Evolutionary conservation across 768 basidiomycete genomes (phyloP), one percentile per base, ranked within the genome.

Genomic region (Candolleomyces eurysporus): DNA sequence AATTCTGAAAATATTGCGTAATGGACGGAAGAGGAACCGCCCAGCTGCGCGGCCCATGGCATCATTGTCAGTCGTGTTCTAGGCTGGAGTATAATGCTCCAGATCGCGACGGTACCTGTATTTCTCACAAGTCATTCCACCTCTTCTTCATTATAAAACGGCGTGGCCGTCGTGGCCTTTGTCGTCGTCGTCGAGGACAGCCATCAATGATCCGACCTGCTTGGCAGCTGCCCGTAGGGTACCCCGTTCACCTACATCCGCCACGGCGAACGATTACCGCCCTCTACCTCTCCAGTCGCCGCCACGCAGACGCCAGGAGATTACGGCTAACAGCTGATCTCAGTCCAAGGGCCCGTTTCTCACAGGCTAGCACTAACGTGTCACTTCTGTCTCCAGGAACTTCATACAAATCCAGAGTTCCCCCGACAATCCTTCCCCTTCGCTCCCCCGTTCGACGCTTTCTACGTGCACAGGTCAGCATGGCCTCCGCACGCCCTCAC

Each of bases 331-430:
- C 52, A 21, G 39, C 22, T 52, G 51, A 52, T 52, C 30, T 54
- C 52, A 17, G 17, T 39, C 16, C 48, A 48, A 50, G 59, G 59
- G 40, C 11, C 52, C 52, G 26, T 51, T 60, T 60, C 59, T 60
- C 52, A 54, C 52, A 54, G 17, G 16, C 52, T n/a, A 62, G 32
- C 52, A 56, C 57, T 50, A 45, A 61, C 60, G 60, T 61, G 60
- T 55, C 60, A 61, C 53, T 61, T 61, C 16, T 22, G 50, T 52
- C 51, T 52, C 31, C 61, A 51, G 43, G 22, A 43, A 56, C 39
- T 21, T 49, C n/a, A 58, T 60, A 42, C 42, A 43, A 48, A 54
- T 49, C 60, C 60, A 61, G 46, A 46, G 54, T 55, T 61, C 53
- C 6, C 14, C 53, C 60, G 54, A 48, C 60, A 39, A 55, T 61